phyloP scores from a whole-genome alignment of 805 yeast genomes.

The Nakazawaea peltata region DNA sequence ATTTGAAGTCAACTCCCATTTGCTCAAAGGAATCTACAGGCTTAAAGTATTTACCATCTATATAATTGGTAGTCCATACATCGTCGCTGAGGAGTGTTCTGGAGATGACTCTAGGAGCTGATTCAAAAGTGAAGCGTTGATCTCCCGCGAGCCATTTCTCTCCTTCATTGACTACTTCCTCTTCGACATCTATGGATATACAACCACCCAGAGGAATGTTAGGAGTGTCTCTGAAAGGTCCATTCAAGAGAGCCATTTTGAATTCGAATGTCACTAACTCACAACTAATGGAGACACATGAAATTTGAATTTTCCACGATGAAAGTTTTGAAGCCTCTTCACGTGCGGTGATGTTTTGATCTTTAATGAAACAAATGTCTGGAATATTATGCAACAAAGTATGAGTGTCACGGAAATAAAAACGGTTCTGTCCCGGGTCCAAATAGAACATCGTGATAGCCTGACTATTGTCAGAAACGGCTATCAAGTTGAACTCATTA shows the following conservation, averaged over 20 bases:
- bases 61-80: slow-evolving; percentile 44
- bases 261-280: slow-evolving; percentile 34
- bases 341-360: slow-evolving; percentile 11
- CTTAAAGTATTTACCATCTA: slow-evolving; percentile 33
- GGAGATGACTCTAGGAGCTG: not conserved
- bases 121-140: not conserved
- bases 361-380: slow-evolving; percentile 32
- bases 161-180: slow-evolving; percentile 6
- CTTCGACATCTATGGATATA: not conserved
- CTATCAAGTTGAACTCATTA: slow-evolving; percentile 27
- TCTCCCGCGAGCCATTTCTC: slow-evolving; percentile 11
- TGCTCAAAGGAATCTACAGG: slow-evolving; percentile 39
- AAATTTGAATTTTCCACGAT: slow-evolving; percentile 18
- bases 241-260: slow-evolving; percentile 18
- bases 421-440: slow-evolving; percentile 12
- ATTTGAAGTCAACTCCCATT: slow-evolving; percentile 35
- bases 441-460: slow-evolving; percentile 32
- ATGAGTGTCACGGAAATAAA: slow-evolving; percentile 26
- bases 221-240: slow-evolving; percentile 16
- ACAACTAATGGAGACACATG: slow-evolving; percentile 34
- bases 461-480: slow-evolving; percentile 48
- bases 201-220: slow-evolving; percentile 4
- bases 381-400: slow-evolving; percentile 50
- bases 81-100: slow-evolving; percentile 34
- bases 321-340: not conserved